These are phyloP conservation scores for Jackrogersella minutella DNA, from an alignment of 495 filamentous ascomycete species.

Conservation along the genomic window DNA sequence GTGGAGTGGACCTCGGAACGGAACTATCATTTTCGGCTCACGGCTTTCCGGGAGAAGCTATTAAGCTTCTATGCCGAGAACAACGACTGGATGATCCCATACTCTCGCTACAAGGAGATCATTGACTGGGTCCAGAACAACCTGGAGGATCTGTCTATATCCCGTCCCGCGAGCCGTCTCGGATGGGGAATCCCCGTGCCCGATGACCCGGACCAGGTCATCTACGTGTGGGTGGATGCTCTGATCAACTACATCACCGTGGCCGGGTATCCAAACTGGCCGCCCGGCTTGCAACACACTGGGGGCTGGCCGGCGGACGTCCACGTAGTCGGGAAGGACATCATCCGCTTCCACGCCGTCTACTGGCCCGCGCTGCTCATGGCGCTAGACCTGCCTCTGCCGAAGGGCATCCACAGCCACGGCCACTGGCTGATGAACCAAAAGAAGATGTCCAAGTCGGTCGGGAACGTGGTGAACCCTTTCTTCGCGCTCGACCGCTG, in stretches of 20 bases:
- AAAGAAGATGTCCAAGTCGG: conserved; percentile 94
- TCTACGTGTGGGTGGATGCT: conserved; percentile 98
- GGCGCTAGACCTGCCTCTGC: conserved; percentile 83
- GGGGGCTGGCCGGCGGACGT: conserved; percentile 89
- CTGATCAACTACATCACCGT: conserved; percentile 92
- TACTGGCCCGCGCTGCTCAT: conserved; percentile 98
- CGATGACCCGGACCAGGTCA: conserved; percentile 82
- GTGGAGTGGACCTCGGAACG: conserved; percentile 95
- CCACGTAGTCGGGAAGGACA: conserved; percentile 96
- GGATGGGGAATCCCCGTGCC: conserved; percentile 93
- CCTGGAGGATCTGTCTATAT: conserved; percentile 87
- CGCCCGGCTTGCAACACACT: conserved; percentile 61
- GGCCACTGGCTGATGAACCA: conserved; percentile 93
- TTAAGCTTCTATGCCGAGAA: conserved; percentile 80
- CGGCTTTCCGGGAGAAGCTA: conserved; percentile 75
- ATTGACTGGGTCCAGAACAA: conserved; percentile 71
- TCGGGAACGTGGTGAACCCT: conserved; percentile 94
- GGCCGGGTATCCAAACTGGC: conserved; percentile 80
- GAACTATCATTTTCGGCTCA: conserved; percentile 95
- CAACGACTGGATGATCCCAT: conserved; percentile 74
- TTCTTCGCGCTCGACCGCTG: conserved; percentile 91
- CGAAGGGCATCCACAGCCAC: conserved; percentile 83
- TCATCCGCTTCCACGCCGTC: conserved; percentile 92
- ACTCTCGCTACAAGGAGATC: conserved; percentile 70
- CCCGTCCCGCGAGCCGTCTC: conserved; percentile 78